Evolutionary conservation across 768 basidiomycete genomes (phyloP), one percentile per base, ranked within the genome.

Genomic region (Mycena floridula): DNA sequence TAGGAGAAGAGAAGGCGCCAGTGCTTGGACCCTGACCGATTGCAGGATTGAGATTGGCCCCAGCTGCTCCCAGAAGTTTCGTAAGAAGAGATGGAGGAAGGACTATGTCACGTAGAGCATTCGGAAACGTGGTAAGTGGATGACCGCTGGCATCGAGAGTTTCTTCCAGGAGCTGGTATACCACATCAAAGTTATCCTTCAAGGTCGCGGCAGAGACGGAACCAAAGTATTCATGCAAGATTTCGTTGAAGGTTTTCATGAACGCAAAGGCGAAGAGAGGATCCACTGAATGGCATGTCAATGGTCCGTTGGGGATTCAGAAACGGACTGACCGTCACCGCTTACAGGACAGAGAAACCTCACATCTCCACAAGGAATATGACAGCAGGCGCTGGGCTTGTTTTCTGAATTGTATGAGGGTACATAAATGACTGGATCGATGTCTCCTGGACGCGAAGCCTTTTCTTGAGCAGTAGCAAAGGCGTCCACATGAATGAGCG

Each of bases 91-190:
- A 87, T 1, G 94, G 93, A 1, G 92, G 89, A 1, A 96, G 74
- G 6, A 98, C 90, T 49, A 98, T 94, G 55, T 98, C 94, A 21
- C 90, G 82, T 2, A 98, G 72, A 16, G 89, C 84, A 55, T 90
- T 94, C 2, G 85, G 74, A 45, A 90, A 89, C 3, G 91, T 98
- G 5, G 93, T 96, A 27, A 94, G 70, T 0, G 93, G 93, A 58
- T 93, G 85, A 0, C 94, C 93, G 9, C 90, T 87, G 7, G 91
- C 82, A 58, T 95, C 93, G 22, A 98, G 68, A n/a, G 89, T 93
- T 65, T 98, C 94, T 65, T 95, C 94, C 24, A 96, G 74, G 15
- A 98, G 78, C 89, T 95, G 93, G 57, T 97, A 95, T 6, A 96
- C 92, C 21, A 90, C 79, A 56, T 97, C 94, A 61, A 96, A 95